Evolutionary conservation across 768 basidiomycete genomes (phyloP).

Genomic region (Pluteus cervinus): DNA sequence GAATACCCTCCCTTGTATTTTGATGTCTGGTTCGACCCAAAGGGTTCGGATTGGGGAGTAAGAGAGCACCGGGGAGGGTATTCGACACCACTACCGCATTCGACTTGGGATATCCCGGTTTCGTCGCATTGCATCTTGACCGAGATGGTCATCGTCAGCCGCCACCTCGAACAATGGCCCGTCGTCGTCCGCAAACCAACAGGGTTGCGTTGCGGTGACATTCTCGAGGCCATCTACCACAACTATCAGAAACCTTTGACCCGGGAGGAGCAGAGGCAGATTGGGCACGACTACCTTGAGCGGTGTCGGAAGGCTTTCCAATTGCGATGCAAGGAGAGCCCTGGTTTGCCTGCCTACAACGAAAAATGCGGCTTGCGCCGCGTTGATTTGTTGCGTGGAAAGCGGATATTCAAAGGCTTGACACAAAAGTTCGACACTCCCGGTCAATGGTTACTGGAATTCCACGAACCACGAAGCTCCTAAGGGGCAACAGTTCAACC

Average conservation of each 20-base stretch:
- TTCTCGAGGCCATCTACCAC: slow-evolving; percentile 53
- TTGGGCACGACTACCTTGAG: slow-evolving; percentile 22
- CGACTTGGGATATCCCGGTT: slow-evolving; percentile 36
- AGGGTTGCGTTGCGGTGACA: slow-evolving; percentile 49
- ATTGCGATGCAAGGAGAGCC: slow-evolving; percentile 2
- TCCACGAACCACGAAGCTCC: no score
- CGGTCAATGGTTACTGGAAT: no score
- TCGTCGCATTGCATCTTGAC: slow-evolving; percentile 35
- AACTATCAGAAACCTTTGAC: slow-evolving; percentile 40
- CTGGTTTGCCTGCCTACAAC: slow-evolving; percentile 3
- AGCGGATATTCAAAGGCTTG: slow-evolving; percentile 6
- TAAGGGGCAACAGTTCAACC: no score
- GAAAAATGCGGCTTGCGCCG: slow-evolving; percentile 4
- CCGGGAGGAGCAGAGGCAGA: slow-evolving; percentile 27
- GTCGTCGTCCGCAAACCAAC: slow-evolving; percentile 35
- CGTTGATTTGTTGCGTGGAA: slow-evolving; percentile 6
- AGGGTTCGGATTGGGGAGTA: slow-evolving; percentile 14
- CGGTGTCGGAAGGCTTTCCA: no score
- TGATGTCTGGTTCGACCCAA: slow-evolving; percentile 43
- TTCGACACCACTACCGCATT: slow-evolving; percentile 22
- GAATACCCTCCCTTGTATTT: slow-evolving; percentile 37
- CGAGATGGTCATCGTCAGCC: slow-evolving; percentile 45
- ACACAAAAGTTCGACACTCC: no score
- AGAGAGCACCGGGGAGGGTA: slow-evolving; percentile 18
- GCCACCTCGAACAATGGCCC: slow-evolving; percentile 28